A percentile compares a stretch with the other conserved stretches of the same genome.
Conservation (phyloP, 192 early-diverging fungal genomes). For the Backusella luteola region DNA sequence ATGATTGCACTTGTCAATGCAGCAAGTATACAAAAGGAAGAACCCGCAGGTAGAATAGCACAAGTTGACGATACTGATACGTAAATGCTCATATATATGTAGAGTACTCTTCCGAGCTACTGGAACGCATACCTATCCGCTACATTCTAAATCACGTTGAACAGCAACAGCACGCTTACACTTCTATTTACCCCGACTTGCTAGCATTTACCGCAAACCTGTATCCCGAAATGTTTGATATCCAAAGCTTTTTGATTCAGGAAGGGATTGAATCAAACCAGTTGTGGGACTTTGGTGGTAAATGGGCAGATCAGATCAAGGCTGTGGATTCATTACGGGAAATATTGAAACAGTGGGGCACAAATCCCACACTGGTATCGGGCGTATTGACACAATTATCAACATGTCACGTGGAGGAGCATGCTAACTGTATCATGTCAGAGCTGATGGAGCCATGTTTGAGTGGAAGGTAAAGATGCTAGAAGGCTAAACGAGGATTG, state of each 20-base stretch:
- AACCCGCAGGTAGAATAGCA: background rate
- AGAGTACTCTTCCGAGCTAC: conserved; percentile 30
- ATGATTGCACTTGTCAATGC: conserved; percentile 3
- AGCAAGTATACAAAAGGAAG: background rate
- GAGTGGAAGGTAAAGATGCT: conserved; percentile 10
- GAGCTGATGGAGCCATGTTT: conserved; percentile 17
- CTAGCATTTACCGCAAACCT: conserved; percentile 28
- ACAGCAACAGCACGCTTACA: conserved; percentile 24
- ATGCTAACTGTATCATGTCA: conserved; percentile 17
- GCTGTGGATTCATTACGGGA: background rate
- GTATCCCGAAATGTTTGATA: conserved; percentile 42
- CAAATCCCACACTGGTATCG: background rate
- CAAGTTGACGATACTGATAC: background rate
- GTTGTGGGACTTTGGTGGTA: background rate
- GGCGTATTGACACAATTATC: conserved; percentile 14
- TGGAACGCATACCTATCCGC: conserved; percentile 32
- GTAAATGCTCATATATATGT: background rate
- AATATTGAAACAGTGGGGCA: conserved; percentile 6
- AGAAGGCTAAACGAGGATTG: no score
- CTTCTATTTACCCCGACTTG: conserved; percentile 39
- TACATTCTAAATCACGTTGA: conserved; percentile 32
- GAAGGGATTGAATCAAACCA: conserved; percentile 19
- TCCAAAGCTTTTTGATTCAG: conserved; percentile 28
- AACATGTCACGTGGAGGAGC: conserved; percentile 4
- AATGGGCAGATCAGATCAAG: background rate